phyloP scores from a whole-genome alignment of 805 yeast genomes.

The Metschnikowia gelsemii region DNA sequence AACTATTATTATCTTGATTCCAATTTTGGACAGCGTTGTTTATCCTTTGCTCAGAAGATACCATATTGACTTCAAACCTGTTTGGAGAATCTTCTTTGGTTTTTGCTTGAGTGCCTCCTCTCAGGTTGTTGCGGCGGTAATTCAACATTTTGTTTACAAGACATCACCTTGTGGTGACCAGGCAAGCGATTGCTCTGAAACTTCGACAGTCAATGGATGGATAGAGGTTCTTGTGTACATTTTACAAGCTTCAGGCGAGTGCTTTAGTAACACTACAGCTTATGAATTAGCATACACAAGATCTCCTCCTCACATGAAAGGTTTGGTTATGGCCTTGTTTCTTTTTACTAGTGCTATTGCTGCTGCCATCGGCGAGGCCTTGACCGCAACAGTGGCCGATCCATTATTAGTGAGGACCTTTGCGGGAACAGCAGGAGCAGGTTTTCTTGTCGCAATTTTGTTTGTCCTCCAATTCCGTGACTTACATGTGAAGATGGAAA shows the following conservation, averaged over 20 bases:
- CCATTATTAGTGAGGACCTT: constrained; percentile 46
- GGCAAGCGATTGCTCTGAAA: constrained; percentile 38
- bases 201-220: constrained; percentile 36
- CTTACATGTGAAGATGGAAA: constrained; percentile 42
- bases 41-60: constrained; percentile 48
- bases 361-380: constrained; percentile 46
- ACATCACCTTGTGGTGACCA: constrained; percentile 53
- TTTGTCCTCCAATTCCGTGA: constrained; percentile 39
- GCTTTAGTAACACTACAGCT: constrained; percentile 51
- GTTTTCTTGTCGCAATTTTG: constrained; percentile 32
- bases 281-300: constrained; percentile 55
- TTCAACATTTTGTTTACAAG: constrained; percentile 48
- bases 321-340: constrained; percentile 49
- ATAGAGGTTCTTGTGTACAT: constrained; percentile 30
- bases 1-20: constrained; percentile 51
- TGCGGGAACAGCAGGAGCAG: constrained; percentile 39
- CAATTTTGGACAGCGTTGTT: constrained; percentile 47
- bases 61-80: constrained; percentile 32
- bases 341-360: constrained; percentile 47
- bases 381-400: constrained; percentile 40
- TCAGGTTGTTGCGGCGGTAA: constrained; percentile 49
- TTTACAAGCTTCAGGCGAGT: constrained; percentile 52
- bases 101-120: constrained; percentile 48
- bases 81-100: constrained; percentile 47
- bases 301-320: constrained; percentile 50